Conservation (phyloP, 1,284 basidiomycete genomes). For the Naganishia cerealis region DNA sequence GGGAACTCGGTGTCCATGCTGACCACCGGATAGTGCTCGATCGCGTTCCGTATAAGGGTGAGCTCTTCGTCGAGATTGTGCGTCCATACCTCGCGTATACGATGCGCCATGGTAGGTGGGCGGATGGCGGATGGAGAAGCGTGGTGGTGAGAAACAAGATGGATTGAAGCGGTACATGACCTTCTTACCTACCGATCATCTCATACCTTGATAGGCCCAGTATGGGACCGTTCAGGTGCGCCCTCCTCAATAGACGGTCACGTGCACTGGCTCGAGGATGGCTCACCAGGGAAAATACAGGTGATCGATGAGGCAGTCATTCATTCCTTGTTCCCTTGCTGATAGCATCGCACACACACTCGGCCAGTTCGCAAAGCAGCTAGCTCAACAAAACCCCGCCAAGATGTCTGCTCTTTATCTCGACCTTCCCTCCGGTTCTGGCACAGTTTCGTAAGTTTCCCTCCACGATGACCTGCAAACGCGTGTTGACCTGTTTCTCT, state of each 20-base stretch:
- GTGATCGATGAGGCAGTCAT: conserved; percentile 16
- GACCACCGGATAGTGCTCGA: conserved; percentile 89
- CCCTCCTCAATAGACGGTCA: not conserved
- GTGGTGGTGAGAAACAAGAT: too few relatives aligned
- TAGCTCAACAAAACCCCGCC: not conserved
- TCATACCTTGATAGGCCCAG: not conserved
- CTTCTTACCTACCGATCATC: not conserved
- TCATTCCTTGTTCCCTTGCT: not conserved
- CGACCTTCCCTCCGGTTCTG: conserved; percentile 24
- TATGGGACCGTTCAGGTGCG: conserved; percentile 15
- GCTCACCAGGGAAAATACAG: conserved; percentile 16
- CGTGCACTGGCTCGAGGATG: not conserved
- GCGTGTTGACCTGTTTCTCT: not conserved
- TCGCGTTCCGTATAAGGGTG: conserved; percentile 76
- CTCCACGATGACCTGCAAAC: not conserved
- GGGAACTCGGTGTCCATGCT: conserved; percentile 99
- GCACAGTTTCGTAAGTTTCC: conserved; percentile 16
- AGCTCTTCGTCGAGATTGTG: conserved; percentile 91
- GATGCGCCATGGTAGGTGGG: conserved; percentile 28
- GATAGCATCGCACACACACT: not conserved
- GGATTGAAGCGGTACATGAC: not conserved
- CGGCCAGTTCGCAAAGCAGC: not conserved
- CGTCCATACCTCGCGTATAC: conserved; percentile 66
- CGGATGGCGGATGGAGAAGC: not conserved
- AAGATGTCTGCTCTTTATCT: conserved; percentile 22